Conservation (phyloP, 305 asterid species). For the Fraxinus xanthoxyloides region DNA sequence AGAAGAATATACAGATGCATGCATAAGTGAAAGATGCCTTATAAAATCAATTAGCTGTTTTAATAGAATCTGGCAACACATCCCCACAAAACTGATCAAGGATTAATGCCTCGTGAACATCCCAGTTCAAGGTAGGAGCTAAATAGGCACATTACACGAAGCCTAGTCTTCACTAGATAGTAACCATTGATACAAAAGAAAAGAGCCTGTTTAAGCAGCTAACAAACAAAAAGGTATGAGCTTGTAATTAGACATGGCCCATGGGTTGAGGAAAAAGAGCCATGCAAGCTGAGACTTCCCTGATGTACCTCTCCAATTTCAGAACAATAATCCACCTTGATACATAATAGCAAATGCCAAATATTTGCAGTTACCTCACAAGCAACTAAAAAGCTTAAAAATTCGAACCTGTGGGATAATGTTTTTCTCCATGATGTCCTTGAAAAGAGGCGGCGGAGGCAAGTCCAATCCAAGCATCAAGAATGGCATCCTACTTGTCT, state of each 20-base stretch:
- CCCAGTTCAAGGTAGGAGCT: neutral
- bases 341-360: neutral
- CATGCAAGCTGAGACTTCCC: neutral
- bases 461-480: slow-evolving; percentile 94
- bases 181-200: neutral
- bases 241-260: neutral
- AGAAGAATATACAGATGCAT: neutral
- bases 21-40: neutral
- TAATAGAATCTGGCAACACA: neutral
- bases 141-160: neutral
- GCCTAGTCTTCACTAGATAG: neutral
- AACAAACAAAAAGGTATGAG: slow-evolving; percentile 4
- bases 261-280: neutral
- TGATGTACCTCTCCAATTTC: slow-evolving; percentile 14
- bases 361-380: neutral
- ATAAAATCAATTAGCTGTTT: neutral
- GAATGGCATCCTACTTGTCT: slow-evolving; percentile 81
- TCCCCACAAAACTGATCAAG: neutral
- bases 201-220: neutral
- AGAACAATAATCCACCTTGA: neutral
- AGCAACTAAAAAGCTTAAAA: neutral
- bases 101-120: neutral
- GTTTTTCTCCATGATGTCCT: slow-evolving; percentile 93
- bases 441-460: slow-evolving; percentile 96
- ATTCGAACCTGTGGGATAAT: slow-evolving; percentile 84